These are phyloP conservation scores for Panaeolus cyanescens DNA, from an alignment of 768 basidiomycete species.

Conservation along the genomic window DNA sequence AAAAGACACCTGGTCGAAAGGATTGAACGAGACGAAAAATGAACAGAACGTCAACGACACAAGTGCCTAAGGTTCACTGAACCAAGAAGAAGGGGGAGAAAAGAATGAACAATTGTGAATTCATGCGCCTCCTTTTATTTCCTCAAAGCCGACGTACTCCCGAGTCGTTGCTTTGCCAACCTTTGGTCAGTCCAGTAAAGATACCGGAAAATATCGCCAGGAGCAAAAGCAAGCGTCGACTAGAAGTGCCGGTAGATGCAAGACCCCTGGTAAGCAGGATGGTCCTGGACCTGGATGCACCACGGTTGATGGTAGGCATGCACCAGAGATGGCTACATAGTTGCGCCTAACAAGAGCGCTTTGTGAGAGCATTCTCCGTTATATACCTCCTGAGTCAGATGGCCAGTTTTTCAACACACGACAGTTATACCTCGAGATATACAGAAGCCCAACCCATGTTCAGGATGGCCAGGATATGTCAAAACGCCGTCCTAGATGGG, in stretches of 20 bases:
- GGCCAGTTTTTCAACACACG: too few species aligned
- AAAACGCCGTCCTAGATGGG: too few species aligned
- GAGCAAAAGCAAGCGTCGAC: background rate
- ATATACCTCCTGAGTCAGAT: too few species aligned
- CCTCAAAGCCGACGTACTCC: constrained; percentile 11
- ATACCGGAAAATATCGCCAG: background rate
- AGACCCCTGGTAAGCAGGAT: background rate
- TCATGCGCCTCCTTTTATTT: background rate
- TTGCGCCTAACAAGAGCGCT: too few species aligned
- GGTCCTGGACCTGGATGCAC: too few species aligned
- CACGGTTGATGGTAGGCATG: background rate
- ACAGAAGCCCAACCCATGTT: too few species aligned
- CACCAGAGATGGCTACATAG: background rate
- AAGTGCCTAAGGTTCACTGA: constrained; percentile 31
- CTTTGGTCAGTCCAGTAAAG: background rate
- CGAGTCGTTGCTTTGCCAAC: constrained; percentile 26
- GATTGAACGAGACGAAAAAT: constrained; percentile 26
- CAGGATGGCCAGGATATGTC: too few species aligned
- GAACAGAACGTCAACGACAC: constrained; percentile 49
- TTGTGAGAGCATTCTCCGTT: too few species aligned
- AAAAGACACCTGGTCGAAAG: constrained; percentile 51
- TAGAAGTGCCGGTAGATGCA: background rate
- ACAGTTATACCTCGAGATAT: too few species aligned
- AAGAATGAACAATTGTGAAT: background rate
- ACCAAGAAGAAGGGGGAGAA: constrained; percentile 17